Evolutionary conservation across 2,329 filamentous ascomycete genomes (phyloP), one percentile per base, ranked within the genome.

Genomic region (Seiridium unicorne): DNA sequence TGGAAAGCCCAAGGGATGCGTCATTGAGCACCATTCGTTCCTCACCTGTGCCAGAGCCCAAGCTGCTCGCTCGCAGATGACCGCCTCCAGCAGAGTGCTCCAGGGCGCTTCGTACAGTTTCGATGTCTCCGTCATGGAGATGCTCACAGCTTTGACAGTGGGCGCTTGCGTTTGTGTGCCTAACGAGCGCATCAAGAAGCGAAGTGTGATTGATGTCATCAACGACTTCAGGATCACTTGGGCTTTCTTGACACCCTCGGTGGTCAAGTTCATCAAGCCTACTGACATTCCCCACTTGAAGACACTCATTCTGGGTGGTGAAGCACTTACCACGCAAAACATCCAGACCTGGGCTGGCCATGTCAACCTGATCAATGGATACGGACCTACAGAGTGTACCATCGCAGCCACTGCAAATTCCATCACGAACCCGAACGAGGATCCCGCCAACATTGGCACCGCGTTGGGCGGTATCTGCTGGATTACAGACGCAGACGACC

Each of bases 1-100:
- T 0, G 81, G 81, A 3, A 70, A 71, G 40, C 81, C 81, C 2
- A 84, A 84, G 69, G 81, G 81, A 42, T 78, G 82, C n/a, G 72
- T 81, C 32, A 63, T 72, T 11, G 62, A 44, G 26, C 59, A 60
- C 13, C 36, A 54, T 10, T 31, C 47, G 11, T 47, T 60, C 31
- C 47, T 36, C 26, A 51, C 46, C 5, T 36, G 46, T 31, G 36
- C 47, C 6, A 57, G 40, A 32, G 10, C 49, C 9, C 38, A 32
- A 64, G 49, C 63, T 60, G 9, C 44, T 9, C 31, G 34, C 26
- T 51, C 35, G 8, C n/a, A 51, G 32, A 35, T 49, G 32, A 51
- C 32, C 3, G 32, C 55, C 5, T 18, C 32, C 13, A 40, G n/a
- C 46, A 38, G 67, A 7, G 62, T 65, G 2, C 60, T 70, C 8